These are phyloP conservation scores for Sugiyamaella grinbergsii DNA, from an alignment of 1,139 yeast genomes.

Conservation along the genomic window DNA sequence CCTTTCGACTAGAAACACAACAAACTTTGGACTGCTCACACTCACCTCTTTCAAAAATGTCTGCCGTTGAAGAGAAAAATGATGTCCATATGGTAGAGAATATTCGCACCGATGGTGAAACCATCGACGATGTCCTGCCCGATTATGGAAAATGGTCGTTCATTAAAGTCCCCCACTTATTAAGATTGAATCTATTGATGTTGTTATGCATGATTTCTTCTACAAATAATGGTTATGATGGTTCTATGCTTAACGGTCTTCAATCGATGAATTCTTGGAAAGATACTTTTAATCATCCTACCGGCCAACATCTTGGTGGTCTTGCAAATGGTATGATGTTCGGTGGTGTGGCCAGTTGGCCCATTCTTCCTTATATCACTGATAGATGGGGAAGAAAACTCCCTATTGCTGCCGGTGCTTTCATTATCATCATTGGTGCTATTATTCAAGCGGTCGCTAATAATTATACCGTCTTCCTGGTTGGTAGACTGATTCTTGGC, in stretches of 20 bases:
- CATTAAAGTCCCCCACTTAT: slow-evolving; percentile 39
- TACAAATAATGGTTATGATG: slow-evolving; percentile 55
- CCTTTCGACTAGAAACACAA: not conserved
- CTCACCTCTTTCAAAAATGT: too few relatives aligned
- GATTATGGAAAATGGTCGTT: slow-evolving; percentile 13
- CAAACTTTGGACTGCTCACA: too few relatives aligned
- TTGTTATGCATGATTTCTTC: slow-evolving; percentile 49
- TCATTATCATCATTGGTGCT: slow-evolving; percentile 80
- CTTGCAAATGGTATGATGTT: slow-evolving; percentile 24
- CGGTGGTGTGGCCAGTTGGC: slow-evolving; percentile 63
- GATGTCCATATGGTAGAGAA: slow-evolving; percentile 15
- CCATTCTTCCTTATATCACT: slow-evolving; percentile 51
- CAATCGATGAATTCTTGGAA: slow-evolving; percentile 49
- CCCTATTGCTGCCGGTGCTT: slow-evolving; percentile 75
- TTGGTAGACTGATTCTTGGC: slow-evolving; percentile 88
- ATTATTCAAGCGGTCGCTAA: slow-evolving; percentile 77
- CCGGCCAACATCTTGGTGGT: slow-evolving; percentile 48
- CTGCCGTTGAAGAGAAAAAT: slow-evolving; percentile 12
- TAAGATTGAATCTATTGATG: slow-evolving; percentile 44
- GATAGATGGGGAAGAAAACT: slow-evolving; percentile 82
- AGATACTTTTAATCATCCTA: slow-evolving; percentile 44
- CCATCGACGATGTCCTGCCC: slow-evolving; percentile 17
- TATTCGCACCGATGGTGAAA: slow-evolving; percentile 4
- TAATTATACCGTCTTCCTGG: slow-evolving; percentile 86
- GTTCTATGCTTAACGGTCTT: slow-evolving; percentile 54